Conservation (phyloP, 2,329 filamentous ascomycete species). For the Sordariomycetes sp. region DNA sequence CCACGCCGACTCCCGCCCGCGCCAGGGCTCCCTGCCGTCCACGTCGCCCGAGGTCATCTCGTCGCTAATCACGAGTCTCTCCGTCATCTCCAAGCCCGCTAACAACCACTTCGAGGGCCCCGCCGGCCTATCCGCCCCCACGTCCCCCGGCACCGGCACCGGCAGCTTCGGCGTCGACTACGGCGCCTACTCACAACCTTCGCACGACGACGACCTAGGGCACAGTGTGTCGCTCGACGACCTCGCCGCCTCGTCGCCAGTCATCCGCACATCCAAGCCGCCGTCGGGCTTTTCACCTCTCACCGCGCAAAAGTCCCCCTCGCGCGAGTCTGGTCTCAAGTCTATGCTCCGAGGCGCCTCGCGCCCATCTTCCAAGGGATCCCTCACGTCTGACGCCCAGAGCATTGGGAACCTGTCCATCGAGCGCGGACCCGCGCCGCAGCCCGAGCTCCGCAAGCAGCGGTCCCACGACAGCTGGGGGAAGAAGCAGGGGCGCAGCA, state of each 20-base stretch:
- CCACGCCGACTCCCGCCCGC: not conserved
- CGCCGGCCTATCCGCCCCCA: conserved; percentile 20
- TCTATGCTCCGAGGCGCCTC: conserved; percentile 43
- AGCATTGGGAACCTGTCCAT: conserved; percentile 54
- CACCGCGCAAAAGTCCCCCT: conserved; percentile 46
- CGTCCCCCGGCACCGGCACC: conserved; percentile 19
- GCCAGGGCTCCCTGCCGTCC: conserved; percentile 20
- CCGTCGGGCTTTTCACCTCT: conserved; percentile 62
- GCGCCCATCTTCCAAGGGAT: conserved; percentile 46
- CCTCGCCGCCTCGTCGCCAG: conserved; percentile 50
- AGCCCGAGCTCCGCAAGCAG: conserved; percentile 35
- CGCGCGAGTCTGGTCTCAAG: conserved; percentile 40
- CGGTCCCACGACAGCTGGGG: conserved; percentile 50
- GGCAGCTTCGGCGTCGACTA: conserved; percentile 62
- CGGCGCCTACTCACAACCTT: conserved; percentile 44
- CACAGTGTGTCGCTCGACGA: conserved; percentile 37
- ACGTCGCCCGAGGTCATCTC: conserved; percentile 56
- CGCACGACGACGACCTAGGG: conserved; percentile 28
- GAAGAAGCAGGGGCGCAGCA: conserved; percentile 35
- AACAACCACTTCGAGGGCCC: conserved; percentile 56
- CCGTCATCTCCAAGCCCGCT: conserved; percentile 54
- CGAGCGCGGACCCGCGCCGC: conserved; percentile 37
- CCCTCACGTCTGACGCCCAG: conserved; percentile 39
- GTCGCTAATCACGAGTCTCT: conserved; percentile 55
- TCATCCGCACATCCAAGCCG: conserved; percentile 70